Evolutionary conservation across 306 rosid genomes (phyloP).

Genomic region (Malus orientalis): DNA sequence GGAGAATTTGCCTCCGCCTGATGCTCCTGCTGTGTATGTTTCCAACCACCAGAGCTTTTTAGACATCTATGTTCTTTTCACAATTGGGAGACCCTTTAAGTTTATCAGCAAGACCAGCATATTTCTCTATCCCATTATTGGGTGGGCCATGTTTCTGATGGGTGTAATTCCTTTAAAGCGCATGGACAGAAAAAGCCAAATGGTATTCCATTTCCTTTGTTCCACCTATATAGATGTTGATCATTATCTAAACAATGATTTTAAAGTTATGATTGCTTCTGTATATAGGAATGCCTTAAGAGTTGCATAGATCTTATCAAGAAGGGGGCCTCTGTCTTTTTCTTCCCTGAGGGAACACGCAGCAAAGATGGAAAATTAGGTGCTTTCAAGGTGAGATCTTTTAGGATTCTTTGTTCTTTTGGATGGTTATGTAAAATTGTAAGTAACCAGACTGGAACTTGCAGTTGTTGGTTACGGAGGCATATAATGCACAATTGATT

Average conservation of each 20-base stretch:
- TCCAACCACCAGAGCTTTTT: conserved; percentile 97
- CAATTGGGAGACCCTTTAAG: conserved; percentile 78
- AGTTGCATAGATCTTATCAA: conserved; percentile 70
- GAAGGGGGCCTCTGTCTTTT: conserved; percentile 85
- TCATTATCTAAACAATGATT: background rate
- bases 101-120: conserved; percentile 96
- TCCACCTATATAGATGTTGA: background rate
- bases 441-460: background rate
- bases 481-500: background rate
- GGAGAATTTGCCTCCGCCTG: conserved; percentile 75
- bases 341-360: conserved; percentile 97
- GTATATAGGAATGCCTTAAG: conserved; percentile 69
- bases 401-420: conserved; percentile 6
- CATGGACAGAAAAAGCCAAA: conserved; percentile 84
- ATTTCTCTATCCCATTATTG: conserved; percentile 79
- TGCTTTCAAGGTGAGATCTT: conserved; percentile 67
- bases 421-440: background rate
- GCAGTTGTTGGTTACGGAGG: background rate
- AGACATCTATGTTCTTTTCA: conserved; percentile 82
- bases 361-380: conserved; percentile 81
- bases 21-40: conserved; percentile 82
- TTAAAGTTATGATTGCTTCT: conserved; percentile 5
- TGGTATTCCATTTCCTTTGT: conserved; percentile 49
- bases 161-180: conserved; percentile 87
- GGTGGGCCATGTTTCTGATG: conserved; percentile 95